Conservation (phyloP, 208 protist genomes). For the Leishmania lainsoni region DNA sequence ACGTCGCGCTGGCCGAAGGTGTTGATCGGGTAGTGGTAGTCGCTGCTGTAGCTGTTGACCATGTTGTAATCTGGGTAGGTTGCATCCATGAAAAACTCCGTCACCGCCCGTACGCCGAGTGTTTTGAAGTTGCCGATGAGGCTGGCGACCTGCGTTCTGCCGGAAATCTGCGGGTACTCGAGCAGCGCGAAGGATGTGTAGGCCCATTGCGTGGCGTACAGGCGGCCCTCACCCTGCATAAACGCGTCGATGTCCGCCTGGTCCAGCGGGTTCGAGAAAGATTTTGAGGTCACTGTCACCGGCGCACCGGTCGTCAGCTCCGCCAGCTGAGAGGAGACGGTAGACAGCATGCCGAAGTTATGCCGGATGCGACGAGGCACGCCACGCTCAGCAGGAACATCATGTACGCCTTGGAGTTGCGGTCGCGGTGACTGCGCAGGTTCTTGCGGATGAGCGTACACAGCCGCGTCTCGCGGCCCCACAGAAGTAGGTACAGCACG, state of each 20-base stretch:
- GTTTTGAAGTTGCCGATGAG: constrained; percentile 26
- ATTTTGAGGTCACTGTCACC: constrained; percentile 42
- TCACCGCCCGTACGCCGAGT: constrained; percentile 48
- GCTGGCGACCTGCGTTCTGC: constrained; percentile 35
- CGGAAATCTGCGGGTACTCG: constrained; percentile 67
- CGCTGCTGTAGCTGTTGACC: constrained; percentile 29
- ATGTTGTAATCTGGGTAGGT: constrained; percentile 68
- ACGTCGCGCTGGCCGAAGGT: constrained; percentile 47
- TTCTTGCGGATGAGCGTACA: constrained; percentile 91
- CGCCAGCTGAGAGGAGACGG: constrained; percentile 44
- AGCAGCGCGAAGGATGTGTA: constrained; percentile 69
- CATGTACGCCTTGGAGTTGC: constrained; percentile 94
- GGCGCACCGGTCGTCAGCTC: constrained; percentile 61
- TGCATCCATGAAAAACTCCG: constrained; percentile 55
- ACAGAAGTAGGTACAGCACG: constrained; percentile 86
- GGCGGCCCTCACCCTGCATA: constrained; percentile 32
- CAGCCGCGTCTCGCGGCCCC: constrained; percentile 76
- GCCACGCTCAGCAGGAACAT: constrained; percentile 94
- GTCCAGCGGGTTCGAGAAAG: constrained; percentile 53
- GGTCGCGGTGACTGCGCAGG: constrained; percentile 77
- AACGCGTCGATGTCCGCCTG: constrained; percentile 47
- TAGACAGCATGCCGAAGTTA: constrained; percentile 68
- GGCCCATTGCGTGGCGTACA: constrained; percentile 49
- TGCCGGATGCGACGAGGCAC: constrained; percentile 89
- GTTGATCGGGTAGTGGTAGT: constrained; percentile 43